These are phyloP conservation scores for Elsinoe batatas DNA, from an alignment of 2,329 filamentous ascomycete genomes.

Conservation along the genomic window DNA sequence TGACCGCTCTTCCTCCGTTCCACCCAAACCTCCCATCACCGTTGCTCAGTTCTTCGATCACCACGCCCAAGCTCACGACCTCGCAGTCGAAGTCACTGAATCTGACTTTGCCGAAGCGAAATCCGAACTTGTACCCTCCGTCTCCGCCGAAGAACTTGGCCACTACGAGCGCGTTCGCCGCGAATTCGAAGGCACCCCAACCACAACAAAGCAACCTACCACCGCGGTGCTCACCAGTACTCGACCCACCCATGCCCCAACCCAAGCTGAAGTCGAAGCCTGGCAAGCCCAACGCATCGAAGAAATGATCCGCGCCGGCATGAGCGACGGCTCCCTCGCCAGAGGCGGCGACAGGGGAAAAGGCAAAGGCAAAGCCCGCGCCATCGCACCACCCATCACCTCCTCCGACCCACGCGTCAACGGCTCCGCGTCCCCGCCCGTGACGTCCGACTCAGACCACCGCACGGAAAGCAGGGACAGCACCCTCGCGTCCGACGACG, in stretches of 20 bases:
- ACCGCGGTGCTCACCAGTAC: background rate
- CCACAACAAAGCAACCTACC: constrained; percentile 31
- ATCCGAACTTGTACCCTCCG: constrained; percentile 79
- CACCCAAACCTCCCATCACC: constrained; percentile 47
- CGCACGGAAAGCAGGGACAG: constrained; percentile 26
- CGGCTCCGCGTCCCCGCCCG: background rate
- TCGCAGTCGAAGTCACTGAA: constrained; percentile 79
- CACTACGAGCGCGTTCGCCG: constrained; percentile 82
- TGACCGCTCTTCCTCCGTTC: constrained; percentile 24
- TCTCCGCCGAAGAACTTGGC: constrained; percentile 80
- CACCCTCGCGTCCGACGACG: constrained; percentile 19
- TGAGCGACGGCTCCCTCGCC: constrained; percentile 10
- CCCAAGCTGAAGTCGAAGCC: constrained; percentile 4
- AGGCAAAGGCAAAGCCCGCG: constrained; percentile 5
- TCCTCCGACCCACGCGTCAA: background rate
- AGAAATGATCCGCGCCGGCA: constrained; percentile 15
- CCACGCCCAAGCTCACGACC: constrained; percentile 69
- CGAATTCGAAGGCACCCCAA: constrained; percentile 62
- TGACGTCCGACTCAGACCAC: background rate
- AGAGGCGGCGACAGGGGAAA: constrained; percentile 4
- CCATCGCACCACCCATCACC: background rate
- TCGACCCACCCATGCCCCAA: background rate
- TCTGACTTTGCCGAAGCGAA: constrained; percentile 78
- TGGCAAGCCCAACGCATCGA: constrained; percentile 13
- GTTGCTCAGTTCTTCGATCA: constrained; percentile 97